These are phyloP conservation scores for Zygoascus bituminiphila DNA, from an alignment of 805 yeast genomes.

Conservation along the genomic window DNA sequence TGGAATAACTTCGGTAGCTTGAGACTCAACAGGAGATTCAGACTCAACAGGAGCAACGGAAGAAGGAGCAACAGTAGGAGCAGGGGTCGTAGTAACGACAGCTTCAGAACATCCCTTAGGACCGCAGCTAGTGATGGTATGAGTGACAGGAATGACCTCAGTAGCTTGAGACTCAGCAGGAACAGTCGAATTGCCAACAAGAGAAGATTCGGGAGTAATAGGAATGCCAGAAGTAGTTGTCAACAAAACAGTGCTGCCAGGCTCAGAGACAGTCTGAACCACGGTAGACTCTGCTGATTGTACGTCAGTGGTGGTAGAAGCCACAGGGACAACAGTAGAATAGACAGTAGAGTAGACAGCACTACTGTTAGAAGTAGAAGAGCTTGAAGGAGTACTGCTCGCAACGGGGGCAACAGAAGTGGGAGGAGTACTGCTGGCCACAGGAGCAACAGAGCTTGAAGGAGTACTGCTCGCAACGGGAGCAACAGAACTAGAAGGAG, in stretches of 20 bases:
- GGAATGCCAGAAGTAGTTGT: not conserved
- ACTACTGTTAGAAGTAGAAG: not conserved
- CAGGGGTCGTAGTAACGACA: not conserved
- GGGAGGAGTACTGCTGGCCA: not conserved
- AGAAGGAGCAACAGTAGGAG: not conserved
- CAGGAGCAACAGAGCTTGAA: not conserved
- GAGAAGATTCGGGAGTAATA: not conserved
- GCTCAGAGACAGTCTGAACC: not conserved
- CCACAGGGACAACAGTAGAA: not conserved
- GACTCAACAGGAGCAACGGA: not conserved
- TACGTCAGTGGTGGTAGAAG: not conserved
- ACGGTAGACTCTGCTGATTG: not conserved
- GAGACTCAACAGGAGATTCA: too few relatives aligned
- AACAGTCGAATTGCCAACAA: not conserved
- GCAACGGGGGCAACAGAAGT: not conserved
- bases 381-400: not conserved
- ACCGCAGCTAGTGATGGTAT: constrained; percentile 3
- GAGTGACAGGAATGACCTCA: not conserved
- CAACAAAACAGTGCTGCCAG: not conserved
- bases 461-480: not conserved
- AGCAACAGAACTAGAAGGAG: not conserved
- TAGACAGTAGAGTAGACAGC: not conserved
- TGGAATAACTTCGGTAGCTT: not conserved
- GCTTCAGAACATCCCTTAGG: not conserved
- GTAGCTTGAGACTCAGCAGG: not conserved